Percentiles rank a stretch among this genome's conserved stretches.
These are phyloP conservation scores for Aphanomyces stellatus DNA, from an alignment of 352 stramenopile species.

Conservation along the genomic window DNA sequence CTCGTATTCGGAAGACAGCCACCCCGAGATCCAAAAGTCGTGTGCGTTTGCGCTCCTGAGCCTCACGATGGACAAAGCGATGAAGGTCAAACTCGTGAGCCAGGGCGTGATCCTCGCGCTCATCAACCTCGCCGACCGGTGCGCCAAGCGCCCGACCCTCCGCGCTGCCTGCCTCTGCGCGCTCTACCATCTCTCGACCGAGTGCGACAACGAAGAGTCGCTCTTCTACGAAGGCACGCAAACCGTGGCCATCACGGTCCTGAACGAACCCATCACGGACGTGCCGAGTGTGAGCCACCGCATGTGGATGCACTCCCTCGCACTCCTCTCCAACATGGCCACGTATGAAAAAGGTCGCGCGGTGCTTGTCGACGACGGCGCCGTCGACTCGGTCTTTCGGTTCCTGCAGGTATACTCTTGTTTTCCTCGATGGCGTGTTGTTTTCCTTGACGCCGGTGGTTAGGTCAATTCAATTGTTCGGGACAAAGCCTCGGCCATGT, in stretches of 20 bases:
- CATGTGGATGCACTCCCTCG: conserved; percentile 43
- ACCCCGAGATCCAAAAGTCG: conserved; percentile 59
- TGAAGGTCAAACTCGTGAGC: conserved; percentile 61
- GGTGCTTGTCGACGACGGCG: conserved; percentile 45
- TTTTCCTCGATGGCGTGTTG: no score
- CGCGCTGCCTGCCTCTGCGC: conserved; percentile 60
- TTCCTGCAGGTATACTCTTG: conserved; percentile 42
- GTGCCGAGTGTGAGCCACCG: conserved; percentile 35
- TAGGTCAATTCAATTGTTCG: conserved; percentile 5
- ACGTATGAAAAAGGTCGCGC: conserved; percentile 30
- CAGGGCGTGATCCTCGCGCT: conserved; percentile 34
- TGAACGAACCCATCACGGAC: conserved; percentile 34
- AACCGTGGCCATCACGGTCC: conserved; percentile 36
- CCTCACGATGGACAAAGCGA: conserved; percentile 51
- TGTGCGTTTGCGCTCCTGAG: conserved; percentile 74
- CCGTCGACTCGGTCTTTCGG: conserved; percentile 53
- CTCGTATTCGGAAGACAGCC: conserved; percentile 16
- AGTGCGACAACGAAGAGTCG: conserved; percentile 45
- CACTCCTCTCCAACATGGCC: conserved; percentile 50
- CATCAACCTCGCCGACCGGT: conserved; percentile 31
- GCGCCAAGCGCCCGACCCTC: conserved; percentile 46
- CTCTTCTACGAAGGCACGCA: conserved; percentile 59
- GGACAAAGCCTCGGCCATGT: conserved; percentile 6
- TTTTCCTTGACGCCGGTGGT: no score
- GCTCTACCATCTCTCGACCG: conserved; percentile 60